Evolutionary conservation across 768 basidiomycete species (phyloP).

Genomic region (Tulasnella sp.): DNA sequence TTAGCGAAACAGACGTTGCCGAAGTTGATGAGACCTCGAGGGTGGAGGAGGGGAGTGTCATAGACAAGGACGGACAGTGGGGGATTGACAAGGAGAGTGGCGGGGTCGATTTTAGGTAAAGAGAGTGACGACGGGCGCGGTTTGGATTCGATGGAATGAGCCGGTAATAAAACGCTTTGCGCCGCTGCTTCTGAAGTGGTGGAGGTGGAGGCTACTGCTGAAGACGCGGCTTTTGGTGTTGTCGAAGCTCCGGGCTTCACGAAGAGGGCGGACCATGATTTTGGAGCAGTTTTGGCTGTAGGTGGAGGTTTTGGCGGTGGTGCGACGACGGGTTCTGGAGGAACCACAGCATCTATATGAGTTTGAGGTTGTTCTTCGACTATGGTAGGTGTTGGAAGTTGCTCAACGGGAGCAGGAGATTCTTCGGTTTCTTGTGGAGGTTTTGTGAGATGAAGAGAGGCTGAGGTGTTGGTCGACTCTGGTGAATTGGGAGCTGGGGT

Average conservation of each 20-base stretch:
- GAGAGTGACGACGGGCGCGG: not conserved
- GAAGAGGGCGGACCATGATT: constrained; percentile 42
- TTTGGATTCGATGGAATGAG: constrained; percentile 5
- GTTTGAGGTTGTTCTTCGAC: constrained; percentile 13
- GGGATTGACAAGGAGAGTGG: constrained; percentile 18
- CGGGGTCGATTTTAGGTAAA: constrained; percentile 24
- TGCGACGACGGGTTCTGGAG: constrained; percentile 8
- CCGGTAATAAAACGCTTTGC: not conserved
- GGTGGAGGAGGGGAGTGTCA: constrained; percentile 51
- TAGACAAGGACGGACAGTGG: constrained; percentile 7
- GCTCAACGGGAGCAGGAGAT: constrained; percentile 30
- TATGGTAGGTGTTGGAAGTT: constrained; percentile 21
- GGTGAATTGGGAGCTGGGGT: constrained; percentile 32
- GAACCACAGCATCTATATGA: not conserved
- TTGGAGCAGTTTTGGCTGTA: constrained; percentile 31
- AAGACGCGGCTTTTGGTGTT: constrained; percentile 56
- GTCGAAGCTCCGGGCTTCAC: constrained; percentile 52
- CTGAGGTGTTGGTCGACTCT: constrained; percentile 17
- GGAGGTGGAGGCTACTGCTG: constrained; percentile 46
- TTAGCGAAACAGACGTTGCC: constrained; percentile 99
- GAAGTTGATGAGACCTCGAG: constrained; percentile 87
- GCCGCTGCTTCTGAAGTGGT: not conserved
- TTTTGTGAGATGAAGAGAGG: not conserved
- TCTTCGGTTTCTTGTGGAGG: not conserved
- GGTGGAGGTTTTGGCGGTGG: constrained; percentile 21